Conservation (phyloP, 2,329 filamentous ascomycete species). For the Aspergillus brasiliensis region DNA sequence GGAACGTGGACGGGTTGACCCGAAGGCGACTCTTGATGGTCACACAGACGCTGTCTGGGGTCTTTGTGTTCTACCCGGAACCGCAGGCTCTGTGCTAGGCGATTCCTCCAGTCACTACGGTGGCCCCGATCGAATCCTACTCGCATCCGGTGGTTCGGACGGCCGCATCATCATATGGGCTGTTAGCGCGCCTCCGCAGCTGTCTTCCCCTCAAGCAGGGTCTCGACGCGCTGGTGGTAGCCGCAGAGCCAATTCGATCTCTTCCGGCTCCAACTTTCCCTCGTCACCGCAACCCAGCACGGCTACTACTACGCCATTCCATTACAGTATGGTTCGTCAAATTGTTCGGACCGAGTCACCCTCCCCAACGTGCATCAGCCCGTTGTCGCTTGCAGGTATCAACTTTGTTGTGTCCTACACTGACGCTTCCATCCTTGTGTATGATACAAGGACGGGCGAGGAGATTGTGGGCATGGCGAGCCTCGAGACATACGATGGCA, state of each 20-base stretch:
- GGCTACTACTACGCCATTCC: slow-evolving; percentile 81
- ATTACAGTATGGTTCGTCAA: slow-evolving; percentile 83
- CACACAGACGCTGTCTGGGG: slow-evolving; percentile 97
- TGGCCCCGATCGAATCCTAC: slow-evolving; percentile 78
- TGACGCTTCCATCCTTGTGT: slow-evolving; percentile 87
- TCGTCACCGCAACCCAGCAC: slow-evolving; percentile 86
- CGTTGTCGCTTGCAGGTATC: slow-evolving; percentile 78
- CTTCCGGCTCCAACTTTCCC: slow-evolving; percentile 88
- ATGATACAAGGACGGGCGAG: slow-evolving; percentile 88
- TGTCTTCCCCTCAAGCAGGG: slow-evolving; percentile 76
- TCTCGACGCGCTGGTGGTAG: slow-evolving; percentile 73
- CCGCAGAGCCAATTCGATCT: slow-evolving; percentile 87
- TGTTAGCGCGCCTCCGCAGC: slow-evolving; percentile 83
- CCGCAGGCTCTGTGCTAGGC: slow-evolving; percentile 78
- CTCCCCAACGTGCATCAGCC: slow-evolving; percentile 89
- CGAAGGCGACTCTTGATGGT: slow-evolving; percentile 90
- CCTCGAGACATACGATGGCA: slow-evolving; percentile 89
- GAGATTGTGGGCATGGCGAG: slow-evolving; percentile 92
- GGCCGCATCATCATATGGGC: slow-evolving; percentile 93
- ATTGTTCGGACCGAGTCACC: slow-evolving; percentile 70
- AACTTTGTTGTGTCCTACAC: slow-evolving; percentile 92
- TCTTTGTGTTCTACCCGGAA: slow-evolving; percentile 85
- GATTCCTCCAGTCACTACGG: slow-evolving; percentile 70
- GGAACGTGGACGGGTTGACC: slow-evolving; percentile 92
- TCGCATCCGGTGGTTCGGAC: slow-evolving; percentile 91